Conservation (phyloP, 805 yeast genomes). For the Candida vartiovaarae region DNA sequence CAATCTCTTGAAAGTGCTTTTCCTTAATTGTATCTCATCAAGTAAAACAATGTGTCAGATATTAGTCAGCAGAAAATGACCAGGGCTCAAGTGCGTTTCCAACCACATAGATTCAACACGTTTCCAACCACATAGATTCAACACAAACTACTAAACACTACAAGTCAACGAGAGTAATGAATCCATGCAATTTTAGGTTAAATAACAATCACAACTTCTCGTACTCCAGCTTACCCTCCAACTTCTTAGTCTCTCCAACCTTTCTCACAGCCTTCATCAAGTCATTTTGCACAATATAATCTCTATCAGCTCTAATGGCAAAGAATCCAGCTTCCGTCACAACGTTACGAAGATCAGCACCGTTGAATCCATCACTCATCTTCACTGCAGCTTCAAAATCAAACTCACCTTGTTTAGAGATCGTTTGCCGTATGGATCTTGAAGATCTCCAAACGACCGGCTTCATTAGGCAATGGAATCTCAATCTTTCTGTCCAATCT, state of each 20-base stretch:
- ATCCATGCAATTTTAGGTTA: too few relatives aligned
- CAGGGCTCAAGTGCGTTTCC: too few relatives aligned
- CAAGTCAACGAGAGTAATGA: too few relatives aligned
- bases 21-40: too few relatives aligned
- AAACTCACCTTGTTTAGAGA: constrained; percentile 87
- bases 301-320: constrained; percentile 96
- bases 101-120: too few relatives aligned
- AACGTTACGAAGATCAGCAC: constrained; percentile 96
- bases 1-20: constrained; percentile 12
- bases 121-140: too few relatives aligned
- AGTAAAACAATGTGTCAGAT: too few relatives aligned
- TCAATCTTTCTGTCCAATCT: constrained; percentile 95
- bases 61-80: too few relatives aligned
- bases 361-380: constrained; percentile 98
- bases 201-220: constrained; percentile 58
- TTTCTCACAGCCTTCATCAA: constrained; percentile 97
- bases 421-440: constrained; percentile 85
- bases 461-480: constrained; percentile 92
- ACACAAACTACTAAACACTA: too few relatives aligned
- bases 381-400: constrained; percentile 96
- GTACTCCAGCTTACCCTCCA: constrained; percentile 93
- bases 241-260: constrained; percentile 92
- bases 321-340: constrained; percentile 98
- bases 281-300: constrained; percentile 87
- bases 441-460: constrained; percentile 87